These are phyloP conservation scores for Penicillium chermesinum DNA, from an alignment of 495 filamentous ascomycete species.

Conservation along the genomic window DNA sequence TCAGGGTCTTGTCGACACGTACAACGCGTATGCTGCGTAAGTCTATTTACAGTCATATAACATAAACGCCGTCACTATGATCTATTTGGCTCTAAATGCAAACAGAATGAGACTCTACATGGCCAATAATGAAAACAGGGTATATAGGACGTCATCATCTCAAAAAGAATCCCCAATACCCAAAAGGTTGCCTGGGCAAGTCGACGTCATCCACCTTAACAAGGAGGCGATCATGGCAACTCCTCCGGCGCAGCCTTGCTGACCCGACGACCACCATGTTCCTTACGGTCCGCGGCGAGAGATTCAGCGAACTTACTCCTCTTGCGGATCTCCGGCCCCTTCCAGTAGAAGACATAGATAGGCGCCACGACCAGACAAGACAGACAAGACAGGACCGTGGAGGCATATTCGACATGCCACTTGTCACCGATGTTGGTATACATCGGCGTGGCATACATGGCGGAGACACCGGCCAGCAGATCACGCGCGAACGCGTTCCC, in stretches of 20 bases:
- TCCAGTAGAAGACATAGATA: conserved; percentile 49
- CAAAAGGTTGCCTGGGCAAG: not conserved
- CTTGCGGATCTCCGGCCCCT: conserved; percentile 40
- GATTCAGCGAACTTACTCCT: conserved; percentile 43
- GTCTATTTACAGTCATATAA: no score
- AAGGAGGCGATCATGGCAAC: not conserved
- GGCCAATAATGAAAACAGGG: no score
- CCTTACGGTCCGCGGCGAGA: conserved; percentile 22
- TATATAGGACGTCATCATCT: no score
- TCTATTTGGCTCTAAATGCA: no score
- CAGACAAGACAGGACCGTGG: conserved; percentile 40
- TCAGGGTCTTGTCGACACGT: no score
- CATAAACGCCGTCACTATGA: no score
- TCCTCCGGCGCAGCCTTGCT: conserved; percentile 12
- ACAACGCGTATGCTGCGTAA: no score
- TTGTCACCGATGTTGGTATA: conserved; percentile 36
- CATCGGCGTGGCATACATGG: conserved; percentile 41
- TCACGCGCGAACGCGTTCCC: conserved; percentile 53
- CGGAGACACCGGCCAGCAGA: conserved; percentile 41
- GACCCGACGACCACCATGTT: conserved; percentile 27
- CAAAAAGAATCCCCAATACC: no score
- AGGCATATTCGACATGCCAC: conserved; percentile 38
- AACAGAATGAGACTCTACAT: no score
- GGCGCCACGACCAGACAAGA: conserved; percentile 41
- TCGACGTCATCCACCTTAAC: not conserved